These are phyloP conservation scores for Cryptomeria japonica DNA, from an alignment of 75 land plant genomes.

Conservation along the genomic window DNA sequence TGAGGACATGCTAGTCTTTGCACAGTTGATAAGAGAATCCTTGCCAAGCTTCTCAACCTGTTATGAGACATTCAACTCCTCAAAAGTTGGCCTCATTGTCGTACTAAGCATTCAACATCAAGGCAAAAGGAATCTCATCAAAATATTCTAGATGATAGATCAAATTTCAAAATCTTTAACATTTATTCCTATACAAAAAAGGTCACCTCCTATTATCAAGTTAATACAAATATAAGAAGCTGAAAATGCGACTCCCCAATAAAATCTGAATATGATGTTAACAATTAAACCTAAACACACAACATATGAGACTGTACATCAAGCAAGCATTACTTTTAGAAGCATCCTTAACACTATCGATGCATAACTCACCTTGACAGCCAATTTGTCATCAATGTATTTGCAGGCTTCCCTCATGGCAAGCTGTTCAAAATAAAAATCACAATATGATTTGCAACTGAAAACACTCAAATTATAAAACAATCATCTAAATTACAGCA, in stretches of 20 bases:
- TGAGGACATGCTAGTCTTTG: constrained; percentile 97
- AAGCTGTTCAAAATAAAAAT: constrained; percentile 53
- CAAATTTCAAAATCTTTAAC: neutral
- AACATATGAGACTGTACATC: neutral
- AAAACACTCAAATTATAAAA: neutral
- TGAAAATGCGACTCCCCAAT: neutral
- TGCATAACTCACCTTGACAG: constrained; percentile 70
- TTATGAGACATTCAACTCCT: neutral
- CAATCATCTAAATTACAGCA: neutral
- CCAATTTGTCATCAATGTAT: constrained; percentile 91
- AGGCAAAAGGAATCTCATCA: neutral
- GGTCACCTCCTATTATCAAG: neutral
- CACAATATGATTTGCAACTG: neutral
- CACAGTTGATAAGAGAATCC: constrained; percentile 83
- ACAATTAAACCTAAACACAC: neutral
- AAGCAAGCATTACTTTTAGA: neutral
- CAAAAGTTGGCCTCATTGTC: neutral
- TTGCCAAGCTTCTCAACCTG: constrained; percentile 98
- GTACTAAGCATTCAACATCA: neutral
- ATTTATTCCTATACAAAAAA: neutral
- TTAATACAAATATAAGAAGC: neutral
- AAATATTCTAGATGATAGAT: neutral
- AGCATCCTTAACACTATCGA: neutral
- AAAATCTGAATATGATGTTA: neutral
- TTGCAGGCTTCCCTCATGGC: constrained; percentile 99